Conservation (phyloP, 495 filamentous ascomycete genomes). For the Aspergillus diversus region DNA sequence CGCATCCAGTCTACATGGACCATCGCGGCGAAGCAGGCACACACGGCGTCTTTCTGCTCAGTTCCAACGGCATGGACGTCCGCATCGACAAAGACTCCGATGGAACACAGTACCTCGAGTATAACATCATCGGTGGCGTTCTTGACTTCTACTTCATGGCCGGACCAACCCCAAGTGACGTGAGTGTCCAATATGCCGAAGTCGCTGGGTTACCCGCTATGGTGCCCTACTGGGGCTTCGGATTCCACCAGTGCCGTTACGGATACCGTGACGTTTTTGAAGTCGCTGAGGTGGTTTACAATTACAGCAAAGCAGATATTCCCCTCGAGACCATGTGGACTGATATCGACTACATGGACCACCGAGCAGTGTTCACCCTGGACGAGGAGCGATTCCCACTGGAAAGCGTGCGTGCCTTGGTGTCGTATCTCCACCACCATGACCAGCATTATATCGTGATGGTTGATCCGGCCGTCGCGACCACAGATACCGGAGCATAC, state of each 20-base stretch:
- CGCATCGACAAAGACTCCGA: constrained; percentile 68
- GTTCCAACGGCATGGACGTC: constrained; percentile 87
- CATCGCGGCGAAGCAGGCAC: constrained; percentile 67
- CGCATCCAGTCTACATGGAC: constrained; percentile 84
- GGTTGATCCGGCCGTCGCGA: constrained; percentile 79
- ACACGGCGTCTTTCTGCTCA: constrained; percentile 82
- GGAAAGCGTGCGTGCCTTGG: constrained; percentile 65
- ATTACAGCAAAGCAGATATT: constrained; percentile 75
- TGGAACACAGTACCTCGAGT: constrained; percentile 76
- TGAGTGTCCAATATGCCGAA: constrained; percentile 73
- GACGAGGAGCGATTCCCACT: constrained; percentile 75
- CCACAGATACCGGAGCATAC: constrained; percentile 64
- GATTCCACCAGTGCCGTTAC: constrained; percentile 84
- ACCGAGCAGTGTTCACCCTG: constrained; percentile 71
- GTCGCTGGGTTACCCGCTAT: constrained; percentile 71
- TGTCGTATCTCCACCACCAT: constrained; percentile 71
- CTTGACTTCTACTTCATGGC: constrained; percentile 85
- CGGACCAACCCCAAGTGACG: constrained; percentile 72
- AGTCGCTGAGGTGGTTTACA: constrained; percentile 77
- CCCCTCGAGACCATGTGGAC: constrained; percentile 91
- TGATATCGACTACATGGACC: constrained; percentile 81
- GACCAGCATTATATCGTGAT: constrained; percentile 83
- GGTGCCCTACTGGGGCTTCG: constrained; percentile 86
- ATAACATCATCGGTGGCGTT: constrained; percentile 82
- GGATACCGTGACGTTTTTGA: constrained; percentile 78